Evolutionary conservation across 129 eudicot genomes (phyloP), one percentile per base, ranked within the genome.

Genomic region (Ambrosia trifida): DNA sequence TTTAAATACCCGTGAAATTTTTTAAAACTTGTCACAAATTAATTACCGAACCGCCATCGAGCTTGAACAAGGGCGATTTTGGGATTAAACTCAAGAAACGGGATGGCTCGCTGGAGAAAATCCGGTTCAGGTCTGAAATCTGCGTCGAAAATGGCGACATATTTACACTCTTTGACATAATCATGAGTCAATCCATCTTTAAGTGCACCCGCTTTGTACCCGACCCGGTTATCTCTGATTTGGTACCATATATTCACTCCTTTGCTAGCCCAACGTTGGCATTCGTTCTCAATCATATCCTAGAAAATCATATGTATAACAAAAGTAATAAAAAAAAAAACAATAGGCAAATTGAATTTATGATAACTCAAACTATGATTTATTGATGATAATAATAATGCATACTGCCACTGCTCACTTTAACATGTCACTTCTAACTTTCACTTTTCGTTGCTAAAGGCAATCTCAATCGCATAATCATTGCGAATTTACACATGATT

Each of bases 111-210:
- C 7, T 76, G 84, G 79, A 93, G 95, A 68, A 87, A 93, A 60
- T 93, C 96, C 3, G 95, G 92, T 68, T 93, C 98, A 0, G 98
- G 98, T 16, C 98, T 84, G 60, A 93, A 93, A 82, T 93, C 98
- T 5, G 98, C 98, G 32, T 93, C 98, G 59, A 93, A 93, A 69
- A 93, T 93, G 32, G 85, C 87, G 1, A 93, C 98, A 16, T 81
- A 93, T 70, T 89, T 96, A 65, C 98, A 93, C 10, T 83, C 82
- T 64, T 85, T 85, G 46, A 89, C 96, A 60, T 93, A 93, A 45
- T 83, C 92, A 24, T 70, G 91, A 65, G 85, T 87, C 28, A 93
- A 68, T 9, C 98, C 98, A 57, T 93, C 96, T 81, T 87, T 93
- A 68, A 93, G 96, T 13, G 98, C 98, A 35, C 98, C 98, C 0